These are phyloP conservation scores for Delphinella strobiligena DNA, from an alignment of 2,329 filamentous ascomycete species.

Conservation along the genomic window DNA sequence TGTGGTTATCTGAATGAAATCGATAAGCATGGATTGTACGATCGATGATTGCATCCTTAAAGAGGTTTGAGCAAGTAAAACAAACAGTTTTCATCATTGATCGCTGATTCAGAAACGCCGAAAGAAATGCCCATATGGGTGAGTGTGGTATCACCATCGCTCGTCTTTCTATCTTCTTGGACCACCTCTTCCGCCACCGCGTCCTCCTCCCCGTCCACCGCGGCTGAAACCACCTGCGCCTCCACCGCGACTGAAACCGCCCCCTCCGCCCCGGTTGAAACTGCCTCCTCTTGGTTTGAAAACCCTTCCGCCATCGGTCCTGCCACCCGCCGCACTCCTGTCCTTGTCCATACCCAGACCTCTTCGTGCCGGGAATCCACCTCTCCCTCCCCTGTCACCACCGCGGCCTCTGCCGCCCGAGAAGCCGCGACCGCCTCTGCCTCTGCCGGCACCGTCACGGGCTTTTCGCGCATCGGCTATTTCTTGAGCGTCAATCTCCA, in stretches of 20 bases:
- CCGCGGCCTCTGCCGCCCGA: conserved; percentile 1
- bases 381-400: conserved; percentile 6
- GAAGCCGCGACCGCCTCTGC: conserved; percentile 1
- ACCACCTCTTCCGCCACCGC: neutral
- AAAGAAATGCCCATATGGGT: neutral
- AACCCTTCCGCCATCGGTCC: neutral
- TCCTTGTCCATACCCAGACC: conserved; percentile 26
- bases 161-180: neutral
- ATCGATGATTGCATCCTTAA: no score
- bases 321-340: conserved; percentile 1
- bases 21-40: no score
- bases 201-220: conserved; percentile 2
- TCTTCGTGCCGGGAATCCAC: conserved; percentile 15
- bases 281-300: no score
- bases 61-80: no score
- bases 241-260: neutral
- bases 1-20: no score
- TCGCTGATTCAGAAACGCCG: neutral
- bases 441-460: conserved; percentile 1
- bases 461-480: conserved; percentile 22
- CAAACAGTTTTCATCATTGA: neutral
- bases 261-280: neutral
- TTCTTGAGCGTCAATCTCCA: conserved; percentile 16
- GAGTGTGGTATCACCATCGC: neutral
- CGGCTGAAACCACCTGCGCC: conserved; percentile 3